These are phyloP conservation scores for Nigrospora osmanthi DNA, from an alignment of 2,329 filamentous ascomycete genomes.

Conservation along the genomic window DNA sequence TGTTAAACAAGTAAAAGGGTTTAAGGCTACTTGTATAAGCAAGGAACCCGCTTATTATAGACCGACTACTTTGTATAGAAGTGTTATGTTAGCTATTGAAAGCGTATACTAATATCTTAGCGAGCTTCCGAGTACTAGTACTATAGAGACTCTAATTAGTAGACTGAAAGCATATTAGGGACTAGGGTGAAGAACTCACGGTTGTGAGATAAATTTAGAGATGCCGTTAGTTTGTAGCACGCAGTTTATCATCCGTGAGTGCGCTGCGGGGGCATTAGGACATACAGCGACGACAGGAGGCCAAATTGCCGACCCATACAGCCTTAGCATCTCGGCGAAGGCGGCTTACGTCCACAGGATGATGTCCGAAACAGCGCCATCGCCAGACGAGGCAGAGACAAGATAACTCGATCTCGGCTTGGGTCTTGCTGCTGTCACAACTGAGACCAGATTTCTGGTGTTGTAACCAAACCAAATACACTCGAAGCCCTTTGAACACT, in stretches of 20 bases:
- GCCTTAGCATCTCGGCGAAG: neutral
- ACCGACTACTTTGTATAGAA: too few relatives aligned
- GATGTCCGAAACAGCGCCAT: neutral
- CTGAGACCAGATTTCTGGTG: too few relatives aligned
- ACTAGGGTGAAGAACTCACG: neutral
- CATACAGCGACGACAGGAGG: neutral
- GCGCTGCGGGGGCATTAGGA: neutral
- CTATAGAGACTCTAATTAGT: neutral
- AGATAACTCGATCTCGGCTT: neutral
- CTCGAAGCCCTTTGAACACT: neutral
- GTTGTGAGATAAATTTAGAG: neutral
- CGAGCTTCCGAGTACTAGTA: neutral
- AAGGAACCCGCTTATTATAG: too few relatives aligned
- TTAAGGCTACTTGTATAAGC: too few relatives aligned
- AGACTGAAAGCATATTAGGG: neutral
- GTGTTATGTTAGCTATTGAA: neutral
- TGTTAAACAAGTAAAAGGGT: too few relatives aligned
- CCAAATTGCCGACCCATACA: constrained; percentile 3
- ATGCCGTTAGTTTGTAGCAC: neutral
- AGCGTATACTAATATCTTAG: neutral
- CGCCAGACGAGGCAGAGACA: neutral
- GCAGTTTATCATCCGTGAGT: neutral
- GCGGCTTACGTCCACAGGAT: neutral
- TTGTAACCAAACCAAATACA: neutral
- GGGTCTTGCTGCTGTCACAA: neutral